phyloP scores from a whole-genome alignment of 108 stramenopile species.

The Conticribra weissflogii region DNA sequence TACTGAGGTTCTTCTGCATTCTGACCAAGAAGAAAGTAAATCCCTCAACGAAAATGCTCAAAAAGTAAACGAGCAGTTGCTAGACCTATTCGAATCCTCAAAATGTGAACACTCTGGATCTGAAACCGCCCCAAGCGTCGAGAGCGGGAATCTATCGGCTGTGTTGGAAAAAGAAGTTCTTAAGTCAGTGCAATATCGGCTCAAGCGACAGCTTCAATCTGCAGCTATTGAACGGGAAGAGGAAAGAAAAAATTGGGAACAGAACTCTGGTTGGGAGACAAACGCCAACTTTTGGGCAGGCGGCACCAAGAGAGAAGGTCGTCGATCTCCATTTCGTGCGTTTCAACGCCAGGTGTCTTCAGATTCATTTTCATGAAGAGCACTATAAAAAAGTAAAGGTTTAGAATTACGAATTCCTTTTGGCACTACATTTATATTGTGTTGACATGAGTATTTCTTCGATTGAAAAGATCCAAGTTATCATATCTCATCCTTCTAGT shows the following conservation, averaged over 20 bases:
- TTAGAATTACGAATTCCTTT: too few relatives aligned
- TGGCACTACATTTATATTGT: not conserved
- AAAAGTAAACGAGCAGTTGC: constrained; percentile 60
- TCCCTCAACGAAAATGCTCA: constrained; percentile 16
- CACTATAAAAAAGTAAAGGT: too few relatives aligned
- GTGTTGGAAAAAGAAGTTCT: constrained; percentile 20
- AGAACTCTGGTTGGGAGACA: constrained; percentile 32
- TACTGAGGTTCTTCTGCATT: constrained; percentile 58
- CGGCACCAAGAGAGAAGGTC: constrained; percentile 35
- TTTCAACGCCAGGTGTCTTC: constrained; percentile 22
- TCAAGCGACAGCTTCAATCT: constrained; percentile 23
- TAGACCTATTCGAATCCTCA: constrained; percentile 59
- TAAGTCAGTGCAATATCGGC: constrained; percentile 13
- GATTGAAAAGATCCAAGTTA: too few relatives aligned
- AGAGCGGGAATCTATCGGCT: not conserved
- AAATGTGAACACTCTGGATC: not conserved
- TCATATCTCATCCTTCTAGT: too few relatives aligned
- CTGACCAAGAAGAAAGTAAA: constrained; percentile 27
- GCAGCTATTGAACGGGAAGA: constrained; percentile 30
- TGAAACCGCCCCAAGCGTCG: not conserved
- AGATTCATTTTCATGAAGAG: not conserved
- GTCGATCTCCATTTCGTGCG: constrained; percentile 37
- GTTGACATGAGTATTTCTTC: too few relatives aligned
- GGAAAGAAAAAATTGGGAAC: constrained; percentile 41
- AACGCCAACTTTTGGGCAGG: constrained; percentile 39